A percentile compares a stretch with the other conserved stretches of the same genome.
Conservation (phyloP, 345 rosid species). For the Xanthoceras sorbifolium region DNA sequence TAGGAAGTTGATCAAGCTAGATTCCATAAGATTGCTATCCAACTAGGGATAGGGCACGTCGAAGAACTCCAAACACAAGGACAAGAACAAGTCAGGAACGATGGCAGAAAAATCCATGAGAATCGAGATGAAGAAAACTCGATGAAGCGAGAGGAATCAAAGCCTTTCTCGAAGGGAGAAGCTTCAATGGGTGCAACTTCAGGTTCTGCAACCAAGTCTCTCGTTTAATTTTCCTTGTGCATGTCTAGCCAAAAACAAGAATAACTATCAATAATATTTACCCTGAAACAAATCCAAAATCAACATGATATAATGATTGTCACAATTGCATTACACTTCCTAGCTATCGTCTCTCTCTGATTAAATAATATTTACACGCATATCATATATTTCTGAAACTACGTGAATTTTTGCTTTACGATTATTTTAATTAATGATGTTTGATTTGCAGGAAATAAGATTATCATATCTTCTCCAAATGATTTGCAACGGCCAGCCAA, state of each 20-base stretch:
- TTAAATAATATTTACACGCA: background rate
- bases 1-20: slow-evolving; percentile 26
- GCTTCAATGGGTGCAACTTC: slow-evolving; percentile 18
- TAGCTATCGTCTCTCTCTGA: background rate
- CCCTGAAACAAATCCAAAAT: slow-evolving; percentile 14
- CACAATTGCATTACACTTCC: background rate
- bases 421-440: background rate
- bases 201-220: slow-evolving; percentile 24
- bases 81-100: background rate
- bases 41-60: slow-evolving; percentile 7
- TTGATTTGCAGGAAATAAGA: slow-evolving; percentile 28
- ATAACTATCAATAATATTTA: background rate
- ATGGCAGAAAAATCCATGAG: background rate
- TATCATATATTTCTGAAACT: background rate
- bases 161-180: slow-evolving; percentile 15
- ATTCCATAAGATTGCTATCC: slow-evolving; percentile 7
- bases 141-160: slow-evolving; percentile 10
- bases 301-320: background rate
- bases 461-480: slow-evolving; percentile 14
- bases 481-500: slow-evolving; percentile 22
- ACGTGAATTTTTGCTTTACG: background rate
- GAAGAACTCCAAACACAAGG: slow-evolving; percentile 13
- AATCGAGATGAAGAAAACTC: slow-evolving; percentile 26
- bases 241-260: background rate
- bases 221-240: background rate